These are phyloP conservation scores for Quercus agrifolia DNA, from an alignment of 306 rosid genomes.

Conservation along the genomic window DNA sequence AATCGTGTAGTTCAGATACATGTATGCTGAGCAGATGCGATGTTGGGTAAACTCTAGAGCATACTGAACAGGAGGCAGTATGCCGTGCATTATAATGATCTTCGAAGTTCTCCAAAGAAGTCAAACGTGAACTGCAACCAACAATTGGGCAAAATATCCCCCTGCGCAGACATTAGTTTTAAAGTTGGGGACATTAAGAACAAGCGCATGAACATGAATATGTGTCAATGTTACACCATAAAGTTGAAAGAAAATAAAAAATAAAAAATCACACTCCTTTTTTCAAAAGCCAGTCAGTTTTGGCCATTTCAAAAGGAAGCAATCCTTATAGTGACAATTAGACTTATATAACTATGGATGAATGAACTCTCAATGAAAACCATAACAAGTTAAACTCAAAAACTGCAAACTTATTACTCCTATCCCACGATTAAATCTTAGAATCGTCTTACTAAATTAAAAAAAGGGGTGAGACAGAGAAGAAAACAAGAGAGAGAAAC, in stretches of 20 bases:
- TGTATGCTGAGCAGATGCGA: conserved; percentile 77
- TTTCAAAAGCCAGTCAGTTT: neutral
- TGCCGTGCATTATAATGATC: conserved; percentile 88
- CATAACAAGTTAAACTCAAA: too few relatives aligned
- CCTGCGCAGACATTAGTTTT: conserved; percentile 37
- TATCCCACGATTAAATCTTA: too few relatives aligned
- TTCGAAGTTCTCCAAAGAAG: conserved; percentile 76
- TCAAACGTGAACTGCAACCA: conserved; percentile 73
- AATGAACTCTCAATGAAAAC: too few relatives aligned
- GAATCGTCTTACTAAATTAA: too few relatives aligned
- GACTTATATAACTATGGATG: too few relatives aligned
- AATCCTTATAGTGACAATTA: neutral
- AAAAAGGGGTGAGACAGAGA: too few relatives aligned
- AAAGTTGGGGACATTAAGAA: conserved; percentile 5
- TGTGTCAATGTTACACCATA: neutral
- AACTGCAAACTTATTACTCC: too few relatives aligned
- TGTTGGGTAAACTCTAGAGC: conserved; percentile 87
- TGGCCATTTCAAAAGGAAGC: neutral
- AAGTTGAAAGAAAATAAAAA: neutral
- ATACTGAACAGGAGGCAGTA: conserved; percentile 80
- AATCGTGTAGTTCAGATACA: conserved; percentile 83
- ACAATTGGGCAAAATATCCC: conserved; percentile 75
- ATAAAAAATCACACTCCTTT: neutral
- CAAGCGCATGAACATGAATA: neutral
- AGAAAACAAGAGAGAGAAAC: too few relatives aligned